Conservation (phyloP, 495 filamentous ascomycete species). For the Trichoderma asperelloides region DNA sequence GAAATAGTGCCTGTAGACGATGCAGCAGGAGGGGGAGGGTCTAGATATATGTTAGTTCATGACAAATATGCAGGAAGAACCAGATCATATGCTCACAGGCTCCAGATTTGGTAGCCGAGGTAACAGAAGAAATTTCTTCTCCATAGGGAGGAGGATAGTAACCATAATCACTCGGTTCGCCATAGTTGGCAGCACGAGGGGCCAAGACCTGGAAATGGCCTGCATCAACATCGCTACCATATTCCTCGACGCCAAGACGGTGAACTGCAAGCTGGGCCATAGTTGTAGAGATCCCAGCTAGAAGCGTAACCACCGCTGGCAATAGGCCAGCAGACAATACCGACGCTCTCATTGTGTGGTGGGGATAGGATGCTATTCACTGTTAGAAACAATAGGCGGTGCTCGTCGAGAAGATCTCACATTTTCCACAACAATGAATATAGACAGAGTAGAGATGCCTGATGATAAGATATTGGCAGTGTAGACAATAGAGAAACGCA, state of each 20-base stretch:
- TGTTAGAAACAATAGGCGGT: slow-evolving; percentile 3
- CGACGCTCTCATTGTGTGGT: slow-evolving; percentile 29
- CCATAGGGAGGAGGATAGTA: slow-evolving; percentile 31
- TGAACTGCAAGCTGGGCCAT: background rate
- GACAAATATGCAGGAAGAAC: background rate
- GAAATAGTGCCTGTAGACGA: background rate
- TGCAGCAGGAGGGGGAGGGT: background rate
- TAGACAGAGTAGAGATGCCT: background rate
- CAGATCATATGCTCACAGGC: background rate
- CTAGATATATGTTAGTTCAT: background rate
- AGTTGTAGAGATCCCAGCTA: slow-evolving; percentile 16
- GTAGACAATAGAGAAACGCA: background rate
- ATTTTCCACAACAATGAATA: background rate
- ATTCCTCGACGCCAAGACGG: slow-evolving; percentile 13
- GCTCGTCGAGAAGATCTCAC: background rate
- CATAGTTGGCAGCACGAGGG: background rate
- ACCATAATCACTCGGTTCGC: background rate
- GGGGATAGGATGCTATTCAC: slow-evolving; percentile 4
- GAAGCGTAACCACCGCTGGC: slow-evolving; percentile 23
- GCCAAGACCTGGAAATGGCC: background rate
- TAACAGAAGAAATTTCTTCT: slow-evolving; percentile 12
- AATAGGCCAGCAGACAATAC: slow-evolving; percentile 25
- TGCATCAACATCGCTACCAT: slow-evolving; percentile 14
- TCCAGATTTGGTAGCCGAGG: background rate
- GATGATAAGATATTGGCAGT: background rate